phyloP scores from a whole-genome alignment of 495 filamentous ascomycete genomes.

The Aspergillus kassunensis region DNA sequence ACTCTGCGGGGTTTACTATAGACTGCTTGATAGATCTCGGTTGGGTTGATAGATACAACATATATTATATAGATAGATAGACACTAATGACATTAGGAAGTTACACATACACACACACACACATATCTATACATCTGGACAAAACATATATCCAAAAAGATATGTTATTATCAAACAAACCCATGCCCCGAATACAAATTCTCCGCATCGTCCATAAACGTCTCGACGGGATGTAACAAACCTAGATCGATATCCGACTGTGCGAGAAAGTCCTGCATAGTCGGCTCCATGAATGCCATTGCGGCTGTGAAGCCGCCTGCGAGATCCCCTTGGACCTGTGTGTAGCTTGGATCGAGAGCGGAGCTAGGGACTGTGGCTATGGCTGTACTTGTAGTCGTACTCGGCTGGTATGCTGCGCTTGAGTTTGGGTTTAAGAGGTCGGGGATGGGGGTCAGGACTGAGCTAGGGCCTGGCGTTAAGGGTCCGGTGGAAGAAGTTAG shows the following conservation, averaged over 20 bases:
- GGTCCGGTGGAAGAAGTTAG: not conserved
- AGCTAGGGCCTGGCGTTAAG: not conserved
- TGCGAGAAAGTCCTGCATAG: conserved; percentile 44
- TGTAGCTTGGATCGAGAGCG: not conserved
- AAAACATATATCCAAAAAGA: not conserved
- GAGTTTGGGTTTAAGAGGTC: not conserved
- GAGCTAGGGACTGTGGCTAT: too few relatives aligned
- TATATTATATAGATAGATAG: too few relatives aligned
- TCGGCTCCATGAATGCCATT: conserved; percentile 44
- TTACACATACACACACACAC: not conserved
- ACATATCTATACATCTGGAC: not conserved
- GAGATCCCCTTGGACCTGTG: not conserved
- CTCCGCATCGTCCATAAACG: conserved; percentile 36
- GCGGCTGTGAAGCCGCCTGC: conserved; percentile 36
- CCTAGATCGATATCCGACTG: conserved; percentile 43
- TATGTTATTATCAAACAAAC: conserved; percentile 14
- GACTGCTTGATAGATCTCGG: too few relatives aligned
- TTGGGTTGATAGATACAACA: too few relatives aligned
- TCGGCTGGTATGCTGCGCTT: not conserved
- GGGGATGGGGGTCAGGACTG: not conserved
- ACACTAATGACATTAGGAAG: too few relatives aligned
- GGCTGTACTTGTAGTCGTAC: too few relatives aligned
- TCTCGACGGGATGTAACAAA: conserved; percentile 38
- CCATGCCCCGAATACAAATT: conserved; percentile 38
- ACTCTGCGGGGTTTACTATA: not conserved